Conservation (phyloP, 306 rosid species). For the Myrica gale region DNA sequence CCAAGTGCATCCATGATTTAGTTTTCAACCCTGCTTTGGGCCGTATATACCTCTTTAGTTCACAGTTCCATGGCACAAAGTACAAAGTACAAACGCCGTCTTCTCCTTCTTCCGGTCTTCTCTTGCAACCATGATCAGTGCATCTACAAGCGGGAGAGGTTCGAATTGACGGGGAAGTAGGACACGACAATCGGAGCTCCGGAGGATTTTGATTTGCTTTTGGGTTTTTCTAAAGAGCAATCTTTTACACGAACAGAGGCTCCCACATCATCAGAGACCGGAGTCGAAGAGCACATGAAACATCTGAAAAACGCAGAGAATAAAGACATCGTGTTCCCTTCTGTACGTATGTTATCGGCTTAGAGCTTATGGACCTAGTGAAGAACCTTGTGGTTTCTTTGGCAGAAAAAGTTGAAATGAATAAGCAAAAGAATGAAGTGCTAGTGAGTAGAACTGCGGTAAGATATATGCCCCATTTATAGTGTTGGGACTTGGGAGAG, state of each 20-base stretch:
- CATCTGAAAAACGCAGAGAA: not conserved
- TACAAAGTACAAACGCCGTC: too few relatives aligned
- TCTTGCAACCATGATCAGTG: too few relatives aligned
- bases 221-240: not conserved
- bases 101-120: not conserved
- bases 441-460: not conserved
- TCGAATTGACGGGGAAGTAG: constrained; percentile 16
- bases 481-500: not conserved
- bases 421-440: not conserved
- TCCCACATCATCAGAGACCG: constrained; percentile 1
- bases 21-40: too few relatives aligned
- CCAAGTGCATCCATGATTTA: not conserved
- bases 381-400: not conserved
- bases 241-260: not conserved
- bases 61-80: not conserved
- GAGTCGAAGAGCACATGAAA: constrained; percentile 1
- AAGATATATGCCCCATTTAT: not conserved
- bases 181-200: constrained; percentile 18
- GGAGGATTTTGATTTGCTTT: constrained; percentile 4
- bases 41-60: too few relatives aligned
- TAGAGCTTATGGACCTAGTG: not conserved
- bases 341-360: not conserved
- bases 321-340: constrained; percentile 5
- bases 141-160: constrained; percentile 19
- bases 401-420: not conserved